Conservation (phyloP, 2,329 filamentous ascomycete species). For the Scedosporium apiospermum region DNA sequence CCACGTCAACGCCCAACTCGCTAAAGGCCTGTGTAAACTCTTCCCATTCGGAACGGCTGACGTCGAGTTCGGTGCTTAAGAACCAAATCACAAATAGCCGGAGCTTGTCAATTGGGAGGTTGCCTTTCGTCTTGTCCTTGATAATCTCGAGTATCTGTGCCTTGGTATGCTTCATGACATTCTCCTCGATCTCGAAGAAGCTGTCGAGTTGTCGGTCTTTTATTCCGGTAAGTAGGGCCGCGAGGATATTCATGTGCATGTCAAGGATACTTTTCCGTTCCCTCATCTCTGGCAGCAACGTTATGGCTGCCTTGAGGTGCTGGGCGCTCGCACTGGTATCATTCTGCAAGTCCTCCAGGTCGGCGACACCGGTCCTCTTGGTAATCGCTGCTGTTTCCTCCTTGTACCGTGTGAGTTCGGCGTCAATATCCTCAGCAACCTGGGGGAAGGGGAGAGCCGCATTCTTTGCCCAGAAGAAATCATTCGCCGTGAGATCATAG, state of each 20-base stretch:
- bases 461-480: constrained; percentile 97
- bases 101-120: constrained; percentile 78
- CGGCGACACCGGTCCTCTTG: constrained; percentile 86
- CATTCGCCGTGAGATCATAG: constrained; percentile 80
- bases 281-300: constrained; percentile 78
- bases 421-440: constrained; percentile 92
- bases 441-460: constrained; percentile 86
- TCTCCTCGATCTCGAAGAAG: constrained; percentile 92
- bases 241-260: constrained; percentile 98
- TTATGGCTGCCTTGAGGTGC: constrained; percentile 93
- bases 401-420: constrained; percentile 88
- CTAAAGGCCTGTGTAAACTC: constrained; percentile 79
- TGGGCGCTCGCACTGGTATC: constrained; percentile 84
- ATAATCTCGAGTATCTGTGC: constrained; percentile 80
- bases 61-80: constrained; percentile 83
- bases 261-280: constrained; percentile 90
- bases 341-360: constrained; percentile 84
- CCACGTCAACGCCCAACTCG: constrained; percentile 64
- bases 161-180: constrained; percentile 83
- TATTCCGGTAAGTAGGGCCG: constrained; percentile 66
- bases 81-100: constrained; percentile 96
- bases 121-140: constrained; percentile 72
- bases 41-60: constrained; percentile 72
- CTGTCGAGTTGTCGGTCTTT: constrained; percentile 93
- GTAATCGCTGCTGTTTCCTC: constrained; percentile 92